Base-by-base conservation (phyloP, 1,284 basidiomycete species). In the Pisolithus thermaeus region DNA sequence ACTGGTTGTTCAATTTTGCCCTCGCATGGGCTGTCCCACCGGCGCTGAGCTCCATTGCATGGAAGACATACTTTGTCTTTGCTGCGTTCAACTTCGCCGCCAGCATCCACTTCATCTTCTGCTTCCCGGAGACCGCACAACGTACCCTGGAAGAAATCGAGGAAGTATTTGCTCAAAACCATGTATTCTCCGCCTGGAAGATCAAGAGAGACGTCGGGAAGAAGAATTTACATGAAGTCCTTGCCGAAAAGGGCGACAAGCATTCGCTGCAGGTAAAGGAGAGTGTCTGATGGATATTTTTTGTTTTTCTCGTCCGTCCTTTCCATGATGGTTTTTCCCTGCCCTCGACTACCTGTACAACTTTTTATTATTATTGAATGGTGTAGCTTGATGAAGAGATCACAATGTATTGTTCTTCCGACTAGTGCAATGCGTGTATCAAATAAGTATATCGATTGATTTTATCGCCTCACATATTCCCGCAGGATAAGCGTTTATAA, bases 121-220 rank as follows among this genome's bases (percentile, higher is more conserved):
- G 81, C 73, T 87, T 80, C 74, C 85, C 83, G 23, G 84, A 89
- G 70, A 89, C 86, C 12, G 82, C 82, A 22, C 80, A 81, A 3
- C 76, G 84, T 2, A 80, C 83, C 12, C 77, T 89, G 18, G 86
- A 89, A 69, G 84, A 89, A 68, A 76, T 88, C 50, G 87, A 90
- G 62, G 84, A 83, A 1, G 78, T 90, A 55, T 90, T 90, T 70
- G 68, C 70, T 9, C 77, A 83, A 57, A 84, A 84, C 0, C 80
- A 90, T 59, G 62, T 68, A 18, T 89, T 84, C 67, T 72, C 78
- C n/a, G 85, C 87, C 6, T 90, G 86, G 86, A 76, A 75, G 54
- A 76, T 89, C 59, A 72, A 74, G 39, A 73, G 76, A 52, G 65
- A 80, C 40, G 79, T 85, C 25, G 87, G 87, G 1, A 78, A 73